Percentiles rank a stretch among this genome's conserved stretches.
Conservation (phyloP, 1,284 basidiomycete genomes). For the Ganoderma boninense region DNA sequence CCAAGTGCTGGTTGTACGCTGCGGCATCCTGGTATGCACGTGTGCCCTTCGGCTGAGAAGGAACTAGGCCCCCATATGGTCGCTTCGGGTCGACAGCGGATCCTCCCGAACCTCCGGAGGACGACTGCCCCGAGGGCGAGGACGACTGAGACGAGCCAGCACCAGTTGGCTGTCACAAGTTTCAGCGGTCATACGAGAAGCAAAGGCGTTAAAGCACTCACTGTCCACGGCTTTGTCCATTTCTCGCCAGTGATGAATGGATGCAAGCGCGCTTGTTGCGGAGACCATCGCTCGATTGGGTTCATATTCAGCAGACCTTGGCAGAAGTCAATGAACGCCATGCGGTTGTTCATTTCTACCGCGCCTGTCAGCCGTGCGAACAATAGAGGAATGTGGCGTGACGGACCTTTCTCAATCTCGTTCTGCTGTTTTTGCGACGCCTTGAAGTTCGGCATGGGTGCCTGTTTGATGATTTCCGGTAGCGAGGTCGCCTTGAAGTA, state of each 20-base stretch:
- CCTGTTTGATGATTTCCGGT: conserved; percentile 96
- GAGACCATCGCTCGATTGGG: conserved; percentile 95
- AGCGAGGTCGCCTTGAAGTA: conserved; percentile 97
- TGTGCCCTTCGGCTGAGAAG: conserved; percentile 80
- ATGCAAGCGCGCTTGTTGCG: conserved; percentile 94
- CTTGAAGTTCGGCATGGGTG: conserved; percentile 86
- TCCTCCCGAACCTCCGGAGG: conserved; percentile 15
- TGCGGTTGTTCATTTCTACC: conserved; percentile 90
- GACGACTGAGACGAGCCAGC: conserved; percentile 38
- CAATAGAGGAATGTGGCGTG: conserved; percentile 15
- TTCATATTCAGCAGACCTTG: conserved; percentile 94
- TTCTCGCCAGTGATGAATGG: conserved; percentile 99
- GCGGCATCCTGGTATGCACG: conserved; percentile 93
- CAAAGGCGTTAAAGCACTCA: conserved; percentile 50
- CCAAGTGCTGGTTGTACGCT: conserved; percentile 93
- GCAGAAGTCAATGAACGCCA: conserved; percentile 98
- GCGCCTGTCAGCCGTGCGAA: conserved; percentile 20
- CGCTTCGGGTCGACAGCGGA: conserved; percentile 74
- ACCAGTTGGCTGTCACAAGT: conserved; percentile 54
- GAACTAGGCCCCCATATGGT: conserved; percentile 94
- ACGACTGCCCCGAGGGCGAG: conserved; percentile 27
- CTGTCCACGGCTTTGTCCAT: conserved; percentile 88
- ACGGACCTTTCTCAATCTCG: conserved; percentile 92
- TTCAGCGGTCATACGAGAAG: conserved; percentile 17
- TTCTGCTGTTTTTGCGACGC: conserved; percentile 78